Evolutionary conservation across 2,329 filamentous ascomycete genomes (phyloP), one percentile per base, ranked within the genome.

Genomic region (Ceratocystis smalleyi): DNA sequence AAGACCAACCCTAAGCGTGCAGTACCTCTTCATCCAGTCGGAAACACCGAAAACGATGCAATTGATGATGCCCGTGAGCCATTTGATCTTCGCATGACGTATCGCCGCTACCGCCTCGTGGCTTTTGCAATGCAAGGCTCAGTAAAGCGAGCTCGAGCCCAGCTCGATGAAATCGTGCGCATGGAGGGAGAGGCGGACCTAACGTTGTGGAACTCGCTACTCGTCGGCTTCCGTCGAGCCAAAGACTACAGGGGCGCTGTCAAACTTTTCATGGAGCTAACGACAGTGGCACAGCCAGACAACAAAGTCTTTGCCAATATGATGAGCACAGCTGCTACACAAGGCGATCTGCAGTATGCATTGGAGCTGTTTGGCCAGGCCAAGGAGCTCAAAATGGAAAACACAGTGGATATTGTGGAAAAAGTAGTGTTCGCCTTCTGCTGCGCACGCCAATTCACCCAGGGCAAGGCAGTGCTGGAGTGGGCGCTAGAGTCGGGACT

Each of bases 331-430:
- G 83, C 83, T 61, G 85, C 85, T 17, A 78, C 78, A 15, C 80
- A 83, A 68, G 91, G 91, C 24, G 91, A 96, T 71, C 74, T 91
- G 1, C 81, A 86, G 24, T 81, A 81, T 62, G 84, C 88, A 1
- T 76, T 86, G 27, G 78, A 84, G 24, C 73, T 95, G 17, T 83
- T 88, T 68, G 77, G 79, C 35, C 77, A 82, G 65, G 86, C 88
- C 15, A 80, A 83, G 66, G 71, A 79, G n/a, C 71, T 76, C 2
- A 71, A 74, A 0, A 71, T 88, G 27, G 69, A 73, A 17, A 77
- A 83, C 17, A 79, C 78, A 24, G 75, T 79, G 40, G 75, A 80
- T 19, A 64, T 66, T 62, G 24, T 66, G 24, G 65, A 66, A 27
- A 64, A 61, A 43, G 49, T 66, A 35, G 49, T 66, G 17, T 64